A percentile compares a stretch with the other conserved stretches of the same genome.
Conservation (phyloP, 2,329 filamentous ascomycete species). For the Coniella lustricola region DNA sequence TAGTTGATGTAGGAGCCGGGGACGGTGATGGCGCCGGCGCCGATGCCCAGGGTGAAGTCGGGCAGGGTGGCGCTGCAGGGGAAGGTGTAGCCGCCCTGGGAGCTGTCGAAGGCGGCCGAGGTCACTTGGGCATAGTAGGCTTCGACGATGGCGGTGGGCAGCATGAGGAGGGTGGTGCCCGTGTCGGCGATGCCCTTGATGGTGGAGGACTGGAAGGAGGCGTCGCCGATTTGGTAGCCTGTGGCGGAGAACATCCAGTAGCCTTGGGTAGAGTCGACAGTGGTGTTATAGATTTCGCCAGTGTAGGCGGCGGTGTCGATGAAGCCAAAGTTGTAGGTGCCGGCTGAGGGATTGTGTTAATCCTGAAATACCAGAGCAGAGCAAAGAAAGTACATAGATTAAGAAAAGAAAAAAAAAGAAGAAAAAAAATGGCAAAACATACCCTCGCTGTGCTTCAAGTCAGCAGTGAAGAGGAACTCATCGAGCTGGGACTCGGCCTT, state of each 20-base stretch:
- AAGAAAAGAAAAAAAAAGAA: not conserved
- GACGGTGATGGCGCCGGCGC: conserved; percentile 25
- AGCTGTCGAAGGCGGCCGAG: conserved; percentile 30
- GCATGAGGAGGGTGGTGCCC: conserved; percentile 49
- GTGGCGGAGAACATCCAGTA: conserved; percentile 54
- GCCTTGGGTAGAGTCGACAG: conserved; percentile 48
- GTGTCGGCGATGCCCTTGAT: conserved; percentile 50
- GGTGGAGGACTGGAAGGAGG: conserved; percentile 24
- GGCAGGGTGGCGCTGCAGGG: conserved; percentile 28
- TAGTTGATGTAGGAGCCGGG: conserved; percentile 33
- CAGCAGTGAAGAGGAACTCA: conserved; percentile 26
- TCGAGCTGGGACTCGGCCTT: conserved; percentile 25
- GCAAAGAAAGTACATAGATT: not conserved
- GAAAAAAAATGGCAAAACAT: conserved; percentile 3
- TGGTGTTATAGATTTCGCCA: conserved; percentile 49
- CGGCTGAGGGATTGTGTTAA: conserved; percentile 20
- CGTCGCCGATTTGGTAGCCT: conserved; percentile 30
- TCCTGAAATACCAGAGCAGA: no score
- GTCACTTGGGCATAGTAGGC: conserved; percentile 45
- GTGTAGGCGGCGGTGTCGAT: conserved; percentile 53
- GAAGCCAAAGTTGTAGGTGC: conserved; percentile 33
- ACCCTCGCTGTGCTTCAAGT: conserved; percentile 28
- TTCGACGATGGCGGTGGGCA: conserved; percentile 37
- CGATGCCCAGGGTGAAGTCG: conserved; percentile 30
- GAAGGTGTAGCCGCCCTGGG: conserved; percentile 36